Evolutionary conservation across 1,139 yeast species (phyloP).

Genomic region (Lodderomyces elongisporus): DNA sequence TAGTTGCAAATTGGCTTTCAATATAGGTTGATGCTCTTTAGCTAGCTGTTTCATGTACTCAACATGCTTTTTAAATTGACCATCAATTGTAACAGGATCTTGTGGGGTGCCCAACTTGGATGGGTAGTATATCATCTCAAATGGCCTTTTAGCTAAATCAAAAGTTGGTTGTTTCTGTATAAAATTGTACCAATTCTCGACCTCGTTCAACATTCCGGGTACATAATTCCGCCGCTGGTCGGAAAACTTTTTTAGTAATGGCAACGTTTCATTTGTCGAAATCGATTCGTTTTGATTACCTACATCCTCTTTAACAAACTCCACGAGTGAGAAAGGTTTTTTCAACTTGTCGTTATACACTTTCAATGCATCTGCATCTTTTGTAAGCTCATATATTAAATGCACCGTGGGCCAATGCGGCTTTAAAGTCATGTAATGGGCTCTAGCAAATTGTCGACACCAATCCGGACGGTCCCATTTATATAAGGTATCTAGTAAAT

Average conservation of each 20-base stretch:
- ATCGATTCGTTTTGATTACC: too few relatives aligned
- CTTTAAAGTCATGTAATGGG: slow-evolving; percentile 20
- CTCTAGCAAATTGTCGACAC: slow-evolving; percentile 19
- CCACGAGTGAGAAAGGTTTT: slow-evolving; percentile 9
- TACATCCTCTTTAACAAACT: slow-evolving; percentile 11
- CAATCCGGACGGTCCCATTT: slow-evolving; percentile 19
- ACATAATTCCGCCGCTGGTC: slow-evolving; percentile 2
- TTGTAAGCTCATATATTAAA: slow-evolving; percentile 27
- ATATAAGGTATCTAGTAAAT: slow-evolving; percentile 26
- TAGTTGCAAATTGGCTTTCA: slow-evolving; percentile 14
- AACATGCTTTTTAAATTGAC: slow-evolving; percentile 21
- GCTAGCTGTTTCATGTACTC: slow-evolving; percentile 20
- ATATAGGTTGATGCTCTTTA: slow-evolving; percentile 21
- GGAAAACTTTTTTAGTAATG: slow-evolving; percentile 4
- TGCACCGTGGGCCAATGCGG: slow-evolving; percentile 35
- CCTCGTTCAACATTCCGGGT: slow-evolving; percentile 10
- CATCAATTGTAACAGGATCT: slow-evolving; percentile 25
- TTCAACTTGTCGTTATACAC: slow-evolving; percentile 1
- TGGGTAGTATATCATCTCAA: slow-evolving; percentile 33
- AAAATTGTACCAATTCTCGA: slow-evolving; percentile 20
- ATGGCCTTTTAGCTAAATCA: slow-evolving; percentile 22
- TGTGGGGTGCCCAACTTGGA: slow-evolving; percentile 30
- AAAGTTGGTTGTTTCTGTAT: slow-evolving; percentile 17
- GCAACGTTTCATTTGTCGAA: slow-evolving; percentile 1
- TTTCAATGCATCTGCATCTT: slow-evolving; percentile 7